Evolutionary conservation across 257 asterid species (phyloP).

Genomic region (Agastache rugosa): DNA sequence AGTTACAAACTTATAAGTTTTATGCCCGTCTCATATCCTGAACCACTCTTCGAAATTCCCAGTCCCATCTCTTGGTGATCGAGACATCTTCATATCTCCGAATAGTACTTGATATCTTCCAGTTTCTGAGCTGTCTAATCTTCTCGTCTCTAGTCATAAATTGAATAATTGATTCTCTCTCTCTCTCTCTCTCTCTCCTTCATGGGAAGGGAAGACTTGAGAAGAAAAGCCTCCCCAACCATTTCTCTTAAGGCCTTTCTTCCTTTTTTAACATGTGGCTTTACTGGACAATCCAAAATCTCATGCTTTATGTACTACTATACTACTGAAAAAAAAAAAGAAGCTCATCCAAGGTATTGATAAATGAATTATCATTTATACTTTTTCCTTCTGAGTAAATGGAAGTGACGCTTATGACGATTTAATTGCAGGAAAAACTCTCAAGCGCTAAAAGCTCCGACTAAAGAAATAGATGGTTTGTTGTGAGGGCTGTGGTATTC

Average conservation of each 20-base stretch:
- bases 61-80: neutral
- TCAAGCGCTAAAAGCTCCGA: constrained; percentile 40
- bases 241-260: neutral
- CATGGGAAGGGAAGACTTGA: neutral
- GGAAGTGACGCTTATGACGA: neutral
- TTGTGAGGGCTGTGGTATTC: constrained; percentile 10
- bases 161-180: neutral
- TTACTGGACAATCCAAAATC: neutral
- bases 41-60: neutral
- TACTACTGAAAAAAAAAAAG: neutral
- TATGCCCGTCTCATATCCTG: neutral
- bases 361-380: neutral
- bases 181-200: neutral
- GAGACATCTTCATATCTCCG: neutral
- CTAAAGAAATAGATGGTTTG: constrained; percentile 24
- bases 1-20: neutral
- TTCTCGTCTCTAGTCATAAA: neutral
- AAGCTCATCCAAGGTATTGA: neutral
- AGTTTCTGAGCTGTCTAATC: neutral
- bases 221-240: neutral
- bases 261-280: neutral
- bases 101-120: neutral
- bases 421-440: constrained; percentile 42
- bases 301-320: neutral
- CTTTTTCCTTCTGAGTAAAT: neutral